phyloP scores from a whole-genome alignment of 2,329 filamentous ascomycete species.

The Stagonosporopsis vannaccii region DNA sequence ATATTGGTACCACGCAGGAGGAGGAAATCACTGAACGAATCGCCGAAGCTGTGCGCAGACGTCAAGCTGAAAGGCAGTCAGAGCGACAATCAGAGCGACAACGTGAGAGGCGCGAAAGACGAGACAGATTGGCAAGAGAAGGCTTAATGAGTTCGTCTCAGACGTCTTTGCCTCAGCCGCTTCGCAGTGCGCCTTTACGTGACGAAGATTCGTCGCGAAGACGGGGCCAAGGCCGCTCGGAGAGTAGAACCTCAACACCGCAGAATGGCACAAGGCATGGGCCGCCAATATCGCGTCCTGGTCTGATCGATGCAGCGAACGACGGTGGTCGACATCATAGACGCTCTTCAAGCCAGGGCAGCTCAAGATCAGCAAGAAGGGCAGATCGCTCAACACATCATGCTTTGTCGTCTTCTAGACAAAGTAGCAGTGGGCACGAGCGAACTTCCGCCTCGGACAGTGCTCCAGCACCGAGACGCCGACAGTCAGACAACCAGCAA shows the following conservation, averaged over 20 bases:
- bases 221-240: constrained; percentile 44
- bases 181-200: constrained; percentile 37
- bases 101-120: constrained; percentile 50
- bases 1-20: constrained; percentile 82
- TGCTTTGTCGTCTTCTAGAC: constrained; percentile 44
- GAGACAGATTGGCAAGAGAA: constrained; percentile 51
- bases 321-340: constrained; percentile 42
- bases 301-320: constrained; percentile 53
- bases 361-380: constrained; percentile 49
- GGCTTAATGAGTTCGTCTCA: constrained; percentile 35
- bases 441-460: constrained; percentile 38
- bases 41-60: constrained; percentile 82
- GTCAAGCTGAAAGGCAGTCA: constrained; percentile 70
- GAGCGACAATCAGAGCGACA: constrained; percentile 66
- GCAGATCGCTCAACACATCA: constrained; percentile 38
- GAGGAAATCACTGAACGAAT: constrained; percentile 91
- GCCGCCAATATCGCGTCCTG: constrained; percentile 57
- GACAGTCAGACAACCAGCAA: constrained; percentile 54
- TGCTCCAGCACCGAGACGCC: constrained; percentile 38
- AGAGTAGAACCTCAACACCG: constrained; percentile 45
- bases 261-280: constrained; percentile 47
- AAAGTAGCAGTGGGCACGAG: constrained; percentile 64
- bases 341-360: constrained; percentile 58
- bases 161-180: constrained; percentile 32
- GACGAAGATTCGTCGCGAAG: constrained; percentile 43